These are phyloP conservation scores for Pseudogymnoascus sp. DNA, from an alignment of 2,329 filamentous ascomycete species.

Conservation along the genomic window DNA sequence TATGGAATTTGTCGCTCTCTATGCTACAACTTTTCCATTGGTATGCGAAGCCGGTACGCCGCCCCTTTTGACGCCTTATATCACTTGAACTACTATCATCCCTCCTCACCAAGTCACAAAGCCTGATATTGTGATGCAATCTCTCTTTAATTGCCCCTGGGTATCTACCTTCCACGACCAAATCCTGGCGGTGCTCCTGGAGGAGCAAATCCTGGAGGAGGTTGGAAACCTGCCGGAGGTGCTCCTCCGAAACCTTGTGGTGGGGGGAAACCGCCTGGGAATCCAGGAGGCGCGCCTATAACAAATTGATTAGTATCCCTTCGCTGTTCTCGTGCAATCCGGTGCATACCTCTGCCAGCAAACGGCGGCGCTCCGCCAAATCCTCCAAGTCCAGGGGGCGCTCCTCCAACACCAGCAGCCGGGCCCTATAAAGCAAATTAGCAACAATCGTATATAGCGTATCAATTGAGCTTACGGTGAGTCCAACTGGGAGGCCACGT, in stretches of 20 bases:
- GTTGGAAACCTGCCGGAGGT: slow-evolving; percentile 60
- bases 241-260: slow-evolving; percentile 44
- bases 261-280: slow-evolving; percentile 44
- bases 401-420: slow-evolving; percentile 72
- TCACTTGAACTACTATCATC: slow-evolving; percentile 9
- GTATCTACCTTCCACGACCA: slow-evolving; percentile 26
- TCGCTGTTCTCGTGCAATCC: slow-evolving; percentile 13
- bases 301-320: slow-evolving; percentile 12
- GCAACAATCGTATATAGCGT: slow-evolving; percentile 24
- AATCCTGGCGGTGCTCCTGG: slow-evolving; percentile 36
- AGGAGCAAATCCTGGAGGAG: slow-evolving; percentile 53
- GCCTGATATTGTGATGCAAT: slow-evolving; percentile 6
- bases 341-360: slow-evolving; percentile 45
- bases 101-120: slow-evolving; percentile 7
- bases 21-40: slow-evolving; percentile 29
- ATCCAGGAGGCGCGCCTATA: slow-evolving; percentile 34
- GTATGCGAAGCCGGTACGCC: slow-evolving; percentile 26
- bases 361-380: slow-evolving; percentile 43
- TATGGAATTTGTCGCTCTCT: slow-evolving; percentile 19
- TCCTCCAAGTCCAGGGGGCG: slow-evolving; percentile 46
- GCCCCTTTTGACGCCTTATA: slow-evolving; percentile 16
- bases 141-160: slow-evolving; percentile 9
- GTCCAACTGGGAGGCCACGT: slow-evolving; percentile 71
- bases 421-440: slow-evolving; percentile 50
- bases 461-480: slow-evolving; percentile 54